phyloP scores from a whole-genome alignment of 768 basidiomycete species.

The Neoboletus magnificus region DNA sequence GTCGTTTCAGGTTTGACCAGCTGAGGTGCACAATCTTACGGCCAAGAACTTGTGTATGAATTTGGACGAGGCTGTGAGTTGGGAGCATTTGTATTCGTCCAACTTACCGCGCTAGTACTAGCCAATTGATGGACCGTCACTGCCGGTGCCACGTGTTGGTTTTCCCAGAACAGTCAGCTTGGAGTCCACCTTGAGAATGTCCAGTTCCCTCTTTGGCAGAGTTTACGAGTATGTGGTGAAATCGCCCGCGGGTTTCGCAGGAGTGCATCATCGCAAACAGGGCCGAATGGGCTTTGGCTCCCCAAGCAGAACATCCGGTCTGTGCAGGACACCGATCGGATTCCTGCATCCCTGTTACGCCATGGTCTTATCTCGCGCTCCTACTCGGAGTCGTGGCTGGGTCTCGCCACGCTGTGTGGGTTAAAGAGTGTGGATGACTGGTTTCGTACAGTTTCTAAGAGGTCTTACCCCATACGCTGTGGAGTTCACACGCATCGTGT shows the following conservation, averaged over 20 bases:
- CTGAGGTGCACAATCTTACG: background rate
- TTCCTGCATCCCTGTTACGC: slow-evolving; percentile 4
- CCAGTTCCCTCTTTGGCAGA: slow-evolving; percentile 8
- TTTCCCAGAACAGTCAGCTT: slow-evolving; percentile 19
- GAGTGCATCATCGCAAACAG: slow-evolving; percentile 16
- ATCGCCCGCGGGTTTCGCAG: slow-evolving; percentile 25
- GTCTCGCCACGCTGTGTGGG: background rate
- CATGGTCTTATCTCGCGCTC: slow-evolving; percentile 13
- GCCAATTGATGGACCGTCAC: background rate
- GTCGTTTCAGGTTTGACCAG: background rate
- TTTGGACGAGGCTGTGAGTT: slow-evolving; percentile 10
- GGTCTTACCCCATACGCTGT: slow-evolving; percentile 2
- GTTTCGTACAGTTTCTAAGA: background rate
- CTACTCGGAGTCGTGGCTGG: background rate
- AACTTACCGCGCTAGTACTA: slow-evolving; percentile 6
- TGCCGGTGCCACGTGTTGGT: slow-evolving; percentile 13
- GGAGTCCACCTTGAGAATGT: slow-evolving; percentile 15
- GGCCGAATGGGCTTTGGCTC: background rate
- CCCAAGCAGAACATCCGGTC: background rate
- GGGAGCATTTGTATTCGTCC: slow-evolving; percentile 20
- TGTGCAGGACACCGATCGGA: background rate
- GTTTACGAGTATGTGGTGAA: slow-evolving; percentile 10
- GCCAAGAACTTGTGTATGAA: background rate
- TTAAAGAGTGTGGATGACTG: background rate
- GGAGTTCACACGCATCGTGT: slow-evolving; percentile 15